These are phyloP conservation scores for Spongospora subterranea DNA, from an alignment of 208 protist species.

Conservation along the genomic window DNA sequence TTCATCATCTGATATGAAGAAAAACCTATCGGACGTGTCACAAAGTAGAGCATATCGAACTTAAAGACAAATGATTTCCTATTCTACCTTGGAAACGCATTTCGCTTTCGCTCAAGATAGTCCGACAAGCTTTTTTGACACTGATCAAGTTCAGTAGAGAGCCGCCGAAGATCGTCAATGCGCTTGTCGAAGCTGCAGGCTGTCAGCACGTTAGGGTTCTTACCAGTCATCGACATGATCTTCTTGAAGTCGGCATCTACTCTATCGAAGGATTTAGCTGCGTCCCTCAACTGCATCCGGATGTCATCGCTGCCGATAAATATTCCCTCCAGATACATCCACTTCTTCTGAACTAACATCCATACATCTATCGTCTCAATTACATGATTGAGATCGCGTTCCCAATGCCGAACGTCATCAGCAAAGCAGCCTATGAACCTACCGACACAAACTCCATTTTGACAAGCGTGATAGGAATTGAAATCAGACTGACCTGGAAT, in stretches of 20 bases:
- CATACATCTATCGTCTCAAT: constrained; percentile 94
- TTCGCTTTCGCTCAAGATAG: constrained; percentile 96
- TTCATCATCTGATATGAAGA: constrained; percentile 99
- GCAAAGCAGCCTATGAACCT: constrained; percentile 91
- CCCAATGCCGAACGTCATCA: constrained; percentile 93
- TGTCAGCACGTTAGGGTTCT: constrained; percentile 88
- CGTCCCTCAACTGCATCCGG: constrained; percentile 94
- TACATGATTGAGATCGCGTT: constrained; percentile 90
- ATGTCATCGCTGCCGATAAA: constrained; percentile 98
- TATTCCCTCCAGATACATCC: constrained; percentile 99
- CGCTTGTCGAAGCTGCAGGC: constrained; percentile 87
- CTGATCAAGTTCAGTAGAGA: constrained; percentile 91
- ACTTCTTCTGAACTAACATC: constrained; percentile 97
- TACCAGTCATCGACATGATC: constrained; percentile 89
- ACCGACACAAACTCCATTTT: not conserved
- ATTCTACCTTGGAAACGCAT: constrained; percentile 87
- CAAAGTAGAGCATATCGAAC: not conserved
- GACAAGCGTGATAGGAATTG: not conserved
- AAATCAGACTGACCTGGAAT: constrained; percentile 86
- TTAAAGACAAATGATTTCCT: not conserved
- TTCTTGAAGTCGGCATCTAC: constrained; percentile 94
- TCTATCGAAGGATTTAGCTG: constrained; percentile 92
- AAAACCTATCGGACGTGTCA: constrained; percentile 86
- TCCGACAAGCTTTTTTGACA: constrained; percentile 97
- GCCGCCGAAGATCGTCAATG: constrained; percentile 86